Percentiles rank a stretch among this genome's conserved stretches.
Evolutionary conservation across 148 eudicot genomes (phyloP).

Genomic region (Nepenthes gracilis): DNA sequence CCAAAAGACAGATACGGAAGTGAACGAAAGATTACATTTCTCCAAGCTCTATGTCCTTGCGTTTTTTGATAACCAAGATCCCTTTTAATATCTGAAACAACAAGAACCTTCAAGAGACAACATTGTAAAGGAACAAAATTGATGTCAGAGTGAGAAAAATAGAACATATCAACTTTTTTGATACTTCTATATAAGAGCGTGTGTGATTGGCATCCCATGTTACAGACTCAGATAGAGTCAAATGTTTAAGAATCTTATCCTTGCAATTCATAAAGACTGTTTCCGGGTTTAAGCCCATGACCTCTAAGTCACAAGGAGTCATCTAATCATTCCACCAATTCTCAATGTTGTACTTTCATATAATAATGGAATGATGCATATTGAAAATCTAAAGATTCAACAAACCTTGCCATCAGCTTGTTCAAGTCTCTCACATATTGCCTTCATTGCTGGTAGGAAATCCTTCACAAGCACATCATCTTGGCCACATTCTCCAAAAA

Average conservation of each 20-base stretch:
- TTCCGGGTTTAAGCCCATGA: no score
- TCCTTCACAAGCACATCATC: constrained; percentile 71
- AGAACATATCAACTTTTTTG: neutral
- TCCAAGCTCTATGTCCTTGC: constrained; percentile 81
- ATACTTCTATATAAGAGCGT: neutral
- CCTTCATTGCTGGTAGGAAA: constrained; percentile 68
- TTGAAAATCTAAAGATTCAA: neutral
- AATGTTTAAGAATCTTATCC: no score
- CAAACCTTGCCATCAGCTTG: constrained; percentile 73
- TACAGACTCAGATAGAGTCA: no score
- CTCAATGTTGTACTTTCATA: no score
- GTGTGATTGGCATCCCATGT: no score
- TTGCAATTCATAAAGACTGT: no score
- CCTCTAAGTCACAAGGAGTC: no score
- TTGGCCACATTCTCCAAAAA: constrained; percentile 27
- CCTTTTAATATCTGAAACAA: constrained; percentile 69
- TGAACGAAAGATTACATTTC: constrained; percentile 48
- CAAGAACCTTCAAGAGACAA: constrained; percentile 54
- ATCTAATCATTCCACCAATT: no score
- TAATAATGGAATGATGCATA: neutral
- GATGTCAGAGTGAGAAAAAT: constrained; percentile 1
- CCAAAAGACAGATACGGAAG: neutral
- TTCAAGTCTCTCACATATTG: constrained; percentile 83
- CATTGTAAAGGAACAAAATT: constrained; percentile 5
- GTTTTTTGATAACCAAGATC: constrained; percentile 72